Base-by-base conservation (phyloP, 1,284 basidiomycete species). In the Heterobasidion irregulare region DNA sequence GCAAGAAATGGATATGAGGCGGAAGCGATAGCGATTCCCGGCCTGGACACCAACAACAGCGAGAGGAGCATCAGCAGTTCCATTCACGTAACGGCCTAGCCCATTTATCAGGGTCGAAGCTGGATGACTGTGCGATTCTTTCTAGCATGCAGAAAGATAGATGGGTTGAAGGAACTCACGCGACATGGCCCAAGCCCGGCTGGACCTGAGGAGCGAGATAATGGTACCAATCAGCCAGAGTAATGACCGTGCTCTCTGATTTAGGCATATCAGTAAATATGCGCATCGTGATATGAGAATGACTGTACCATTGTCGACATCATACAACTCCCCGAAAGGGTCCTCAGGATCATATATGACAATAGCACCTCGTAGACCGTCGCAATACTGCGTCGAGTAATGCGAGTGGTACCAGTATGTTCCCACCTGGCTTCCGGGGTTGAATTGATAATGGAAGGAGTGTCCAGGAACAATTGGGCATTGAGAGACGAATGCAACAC, bases 341-440 rank as follows among this genome's bases (percentile, higher is more conserved):
- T 55, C 54, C 16, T 46, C 32, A 12, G 54, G 54, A 52, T 55
- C 54, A 16, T 41, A 41, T 8, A 49, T 10, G 26, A 57, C 56
- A 61, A 62, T 59, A 61, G 51, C 52, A 65, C 51, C 63, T 65
- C 54, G 19, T 32, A 55, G 19, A 4, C 54, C 54, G 16, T 55
- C 54, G 50, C 55, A 52, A 70, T 72, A 79, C 65, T 78, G 76
- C 35, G 56, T 56, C 16, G 55, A 54, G 16, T 65, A 58, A 47
- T 68, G 66, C 35, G 56, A 50, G 44, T 73, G 72, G 59, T 73
- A 72, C 72, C 72, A 73, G 64, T 64, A 72, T 15, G 67, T 72
- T 7, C 71, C 70, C 36, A 64, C 61, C 58, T 70, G 70, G 36
- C 59, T 52, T 6, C 49, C 33, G 26, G 51, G 51, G 6, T 36